These are phyloP conservation scores for Penicillium sp. DNA, from an alignment of 2,329 filamentous ascomycete species.

Conservation along the genomic window DNA sequence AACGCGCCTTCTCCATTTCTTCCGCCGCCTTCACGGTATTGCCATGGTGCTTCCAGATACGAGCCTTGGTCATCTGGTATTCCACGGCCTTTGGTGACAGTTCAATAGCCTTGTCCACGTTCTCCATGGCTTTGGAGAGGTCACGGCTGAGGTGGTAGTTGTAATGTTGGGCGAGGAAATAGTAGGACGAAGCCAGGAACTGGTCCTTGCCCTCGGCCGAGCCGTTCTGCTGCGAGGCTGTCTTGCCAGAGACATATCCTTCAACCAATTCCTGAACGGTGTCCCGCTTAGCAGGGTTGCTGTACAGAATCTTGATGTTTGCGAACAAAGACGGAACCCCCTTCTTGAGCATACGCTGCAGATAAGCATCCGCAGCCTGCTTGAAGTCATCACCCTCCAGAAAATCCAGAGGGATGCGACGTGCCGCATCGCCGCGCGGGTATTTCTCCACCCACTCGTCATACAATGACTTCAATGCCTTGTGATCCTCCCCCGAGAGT, in stretches of 20 bases:
- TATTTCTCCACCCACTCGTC: constrained; percentile 78
- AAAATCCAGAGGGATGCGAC: constrained; percentile 87
- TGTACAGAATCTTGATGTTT: constrained; percentile 92
- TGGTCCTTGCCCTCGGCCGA: constrained; percentile 50
- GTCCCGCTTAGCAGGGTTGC: constrained; percentile 74
- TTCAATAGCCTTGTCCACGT: constrained; percentile 80
- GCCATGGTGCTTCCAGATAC: constrained; percentile 90
- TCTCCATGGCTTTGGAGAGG: constrained; percentile 76
- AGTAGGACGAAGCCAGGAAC: constrained; percentile 78
- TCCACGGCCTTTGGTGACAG: constrained; percentile 80
- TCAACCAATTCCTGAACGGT: constrained; percentile 74
- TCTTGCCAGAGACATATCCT: constrained; percentile 68
- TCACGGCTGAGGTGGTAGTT: constrained; percentile 88
- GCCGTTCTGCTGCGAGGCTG: constrained; percentile 49
- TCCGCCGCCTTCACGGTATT: constrained; percentile 77
- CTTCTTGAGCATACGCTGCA: constrained; percentile 83
- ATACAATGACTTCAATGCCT: constrained; percentile 72
- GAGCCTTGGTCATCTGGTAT: constrained; percentile 91
- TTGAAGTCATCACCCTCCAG: constrained; percentile 79
- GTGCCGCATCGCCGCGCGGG: constrained; percentile 80
- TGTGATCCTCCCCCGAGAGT: constrained; percentile 61
- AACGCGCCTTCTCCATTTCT: constrained; percentile 83
- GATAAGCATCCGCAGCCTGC: constrained; percentile 73
- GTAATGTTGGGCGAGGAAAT: constrained; percentile 96
- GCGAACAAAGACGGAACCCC: constrained; percentile 95